A percentile compares a stretch with the other conserved stretches of the same genome.
Conservation (phyloP, 345 rosid species). For the Euphorbia tirucalli region DNA sequence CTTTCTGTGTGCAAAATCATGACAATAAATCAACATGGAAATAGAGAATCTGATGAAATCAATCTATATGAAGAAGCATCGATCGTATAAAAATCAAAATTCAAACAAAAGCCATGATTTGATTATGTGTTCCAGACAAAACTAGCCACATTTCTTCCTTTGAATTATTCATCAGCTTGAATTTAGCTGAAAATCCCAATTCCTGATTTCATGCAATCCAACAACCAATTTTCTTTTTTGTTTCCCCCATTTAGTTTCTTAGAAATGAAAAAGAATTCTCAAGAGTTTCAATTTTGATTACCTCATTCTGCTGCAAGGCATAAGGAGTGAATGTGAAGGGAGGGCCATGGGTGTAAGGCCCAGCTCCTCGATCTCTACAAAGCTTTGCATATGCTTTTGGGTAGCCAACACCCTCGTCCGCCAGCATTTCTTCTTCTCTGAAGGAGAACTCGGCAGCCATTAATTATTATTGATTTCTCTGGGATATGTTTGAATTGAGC, state of each 20-base stretch:
- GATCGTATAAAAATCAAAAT: neutral
- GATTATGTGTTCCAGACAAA: neutral
- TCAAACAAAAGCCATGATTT: neutral
- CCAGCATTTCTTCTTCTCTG: slow-evolving; percentile 52
- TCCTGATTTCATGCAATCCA: too few species aligned
- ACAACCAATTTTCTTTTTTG: too few species aligned
- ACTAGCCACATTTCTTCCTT: neutral
- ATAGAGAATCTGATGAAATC: neutral
- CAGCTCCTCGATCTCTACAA: slow-evolving; percentile 44
- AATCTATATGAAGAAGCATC: neutral
- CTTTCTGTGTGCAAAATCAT: slow-evolving; percentile 34
- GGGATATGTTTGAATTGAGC: neutral
- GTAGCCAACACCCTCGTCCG: slow-evolving; percentile 69
- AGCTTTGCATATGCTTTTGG: slow-evolving; percentile 75
- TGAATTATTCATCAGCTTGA: neutral
- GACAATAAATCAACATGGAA: neutral
- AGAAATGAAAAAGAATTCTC: too few species aligned
- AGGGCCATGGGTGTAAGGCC: slow-evolving; percentile 55
- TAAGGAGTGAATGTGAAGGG: slow-evolving; percentile 68
- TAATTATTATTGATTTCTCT: neutral
- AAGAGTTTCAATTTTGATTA: neutral
- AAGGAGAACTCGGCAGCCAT: slow-evolving; percentile 44
- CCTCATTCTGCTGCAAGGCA: neutral
- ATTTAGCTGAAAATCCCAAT: neutral
- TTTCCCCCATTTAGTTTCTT: too few species aligned